Conservation (phyloP, 2,329 filamentous ascomycete species). For the Cercospora sp. region DNA sequence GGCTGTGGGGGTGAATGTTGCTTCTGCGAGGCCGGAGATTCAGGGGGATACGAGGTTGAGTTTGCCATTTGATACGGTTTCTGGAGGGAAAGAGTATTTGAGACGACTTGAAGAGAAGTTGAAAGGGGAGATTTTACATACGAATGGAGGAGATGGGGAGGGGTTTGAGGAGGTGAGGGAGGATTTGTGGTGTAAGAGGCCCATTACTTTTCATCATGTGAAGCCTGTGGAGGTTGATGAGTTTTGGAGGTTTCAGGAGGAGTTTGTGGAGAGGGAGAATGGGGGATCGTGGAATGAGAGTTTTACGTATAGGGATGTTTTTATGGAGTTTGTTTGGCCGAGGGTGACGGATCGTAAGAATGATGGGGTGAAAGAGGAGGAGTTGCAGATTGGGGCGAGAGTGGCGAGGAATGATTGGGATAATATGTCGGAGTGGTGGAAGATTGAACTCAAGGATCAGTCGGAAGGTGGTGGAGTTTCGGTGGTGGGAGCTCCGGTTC, state of each 20-base stretch:
- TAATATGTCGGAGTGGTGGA: slow-evolving; percentile 22
- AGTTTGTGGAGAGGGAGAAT: slow-evolving; percentile 9
- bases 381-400: not conserved
- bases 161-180: slow-evolving; percentile 16
- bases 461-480: not conserved
- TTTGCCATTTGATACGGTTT: slow-evolving; percentile 6
- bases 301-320: slow-evolving; percentile 21
- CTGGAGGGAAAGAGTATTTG: not conserved
- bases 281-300: slow-evolving; percentile 7
- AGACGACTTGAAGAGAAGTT: not conserved
- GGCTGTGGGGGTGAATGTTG: slow-evolving; percentile 30
- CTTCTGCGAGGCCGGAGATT: slow-evolving; percentile 28
- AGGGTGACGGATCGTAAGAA: not conserved
- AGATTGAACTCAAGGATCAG: slow-evolving; percentile 4
- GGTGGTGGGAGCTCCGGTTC: not conserved
- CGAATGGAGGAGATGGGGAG: not conserved
- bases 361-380: not conserved
- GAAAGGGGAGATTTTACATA: not conserved
- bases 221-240: slow-evolving; percentile 21
- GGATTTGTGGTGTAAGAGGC: slow-evolving; percentile 33
- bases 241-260: slow-evolving; percentile 26
- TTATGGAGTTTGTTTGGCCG: slow-evolving; percentile 10
- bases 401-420: slow-evolving; percentile 15
- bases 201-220: slow-evolving; percentile 34
- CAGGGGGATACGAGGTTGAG: slow-evolving; percentile 26